Evolutionary conservation across 495 filamentous ascomycete genomes (phyloP).

Genomic region (Aspergillus leporis): DNA sequence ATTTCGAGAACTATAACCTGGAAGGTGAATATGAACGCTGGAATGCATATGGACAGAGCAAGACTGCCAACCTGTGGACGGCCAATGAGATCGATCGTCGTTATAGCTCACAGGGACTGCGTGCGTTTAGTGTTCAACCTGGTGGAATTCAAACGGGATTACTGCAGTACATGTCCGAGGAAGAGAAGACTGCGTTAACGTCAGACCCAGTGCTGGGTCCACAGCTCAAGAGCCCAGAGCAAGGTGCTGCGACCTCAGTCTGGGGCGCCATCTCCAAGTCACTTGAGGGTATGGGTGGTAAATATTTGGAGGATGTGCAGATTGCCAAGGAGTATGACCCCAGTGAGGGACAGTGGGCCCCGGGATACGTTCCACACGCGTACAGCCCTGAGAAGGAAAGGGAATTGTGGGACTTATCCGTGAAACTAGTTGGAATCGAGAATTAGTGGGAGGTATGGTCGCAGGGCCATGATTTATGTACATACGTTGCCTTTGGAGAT

Average conservation of each 20-base stretch:
- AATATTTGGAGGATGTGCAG: conserved; percentile 40
- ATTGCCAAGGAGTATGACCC: neutral
- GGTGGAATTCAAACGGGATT: conserved; percentile 35
- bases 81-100: conserved; percentile 48
- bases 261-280: conserved; percentile 41
- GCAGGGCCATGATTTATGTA: no score
- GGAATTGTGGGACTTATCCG: neutral
- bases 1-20: conserved; percentile 31
- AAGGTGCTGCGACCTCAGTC: conserved; percentile 46
- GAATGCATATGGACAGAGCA: conserved; percentile 39
- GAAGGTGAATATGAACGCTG: conserved; percentile 36
- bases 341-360: neutral
- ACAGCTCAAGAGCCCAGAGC: conserved; percentile 34
- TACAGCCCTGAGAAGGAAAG: conserved; percentile 1
- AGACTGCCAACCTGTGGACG: conserved; percentile 43
- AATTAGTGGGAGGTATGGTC: neutral
- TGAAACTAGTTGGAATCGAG: conserved; percentile 2
- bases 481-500: no score
- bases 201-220: conserved; percentile 24
- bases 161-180: conserved; percentile 17
- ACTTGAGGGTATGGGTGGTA: conserved; percentile 41
- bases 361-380: neutral
- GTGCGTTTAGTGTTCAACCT: conserved; percentile 42
- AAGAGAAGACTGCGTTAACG: conserved; percentile 19
- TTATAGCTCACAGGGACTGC: conserved; percentile 39